phyloP scores from a whole-genome alignment of 495 filamentous ascomycete genomes.

The Aspergillus heteromorphus region DNA sequence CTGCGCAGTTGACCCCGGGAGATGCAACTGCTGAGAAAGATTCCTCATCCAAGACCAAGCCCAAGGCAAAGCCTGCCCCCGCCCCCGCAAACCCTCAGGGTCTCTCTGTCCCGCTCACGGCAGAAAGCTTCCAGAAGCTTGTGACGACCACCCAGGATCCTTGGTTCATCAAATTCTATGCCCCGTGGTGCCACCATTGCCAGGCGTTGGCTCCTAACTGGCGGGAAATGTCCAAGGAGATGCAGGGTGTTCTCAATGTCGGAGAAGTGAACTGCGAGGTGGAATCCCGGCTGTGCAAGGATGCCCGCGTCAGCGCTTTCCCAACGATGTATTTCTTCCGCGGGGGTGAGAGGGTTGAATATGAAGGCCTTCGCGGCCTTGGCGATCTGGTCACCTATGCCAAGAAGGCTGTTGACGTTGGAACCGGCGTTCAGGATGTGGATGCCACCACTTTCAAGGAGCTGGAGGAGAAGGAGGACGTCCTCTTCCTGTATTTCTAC shows the following conservation, averaged over 20 bases:
- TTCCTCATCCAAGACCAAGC: constrained; percentile 22
- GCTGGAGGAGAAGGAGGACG: constrained; percentile 87
- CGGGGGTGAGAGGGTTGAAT: constrained; percentile 86
- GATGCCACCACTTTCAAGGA: constrained; percentile 70
- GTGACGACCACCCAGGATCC: constrained; percentile 85
- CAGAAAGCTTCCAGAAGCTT: constrained; percentile 78
- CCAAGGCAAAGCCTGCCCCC: constrained; percentile 43
- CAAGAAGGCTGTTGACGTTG: constrained; percentile 75
- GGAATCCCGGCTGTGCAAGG: constrained; percentile 82
- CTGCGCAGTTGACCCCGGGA: constrained; percentile 24
- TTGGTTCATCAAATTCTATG: constrained; percentile 99
- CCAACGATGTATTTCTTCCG: constrained; percentile 93
- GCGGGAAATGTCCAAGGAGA: constrained; percentile 82
- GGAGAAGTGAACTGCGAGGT: constrained; percentile 94
- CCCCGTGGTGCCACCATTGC: constrained; percentile 94
- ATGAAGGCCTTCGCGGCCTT: constrained; percentile 84
- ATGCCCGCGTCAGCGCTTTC: constrained; percentile 69
- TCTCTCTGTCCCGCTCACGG: constrained; percentile 65
- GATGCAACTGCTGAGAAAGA: constrained; percentile 28
- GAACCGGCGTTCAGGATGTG: constrained; percentile 73
- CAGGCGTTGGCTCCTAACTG: constrained; percentile 87
- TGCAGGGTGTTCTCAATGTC: constrained; percentile 81
- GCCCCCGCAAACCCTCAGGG: constrained; percentile 68
- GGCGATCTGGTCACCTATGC: constrained; percentile 85
- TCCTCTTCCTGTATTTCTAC: constrained; percentile 95